These are phyloP conservation scores for Trichoderma atrobrunneum DNA, from an alignment of 2,329 filamentous ascomycete genomes.

Conservation along the genomic window DNA sequence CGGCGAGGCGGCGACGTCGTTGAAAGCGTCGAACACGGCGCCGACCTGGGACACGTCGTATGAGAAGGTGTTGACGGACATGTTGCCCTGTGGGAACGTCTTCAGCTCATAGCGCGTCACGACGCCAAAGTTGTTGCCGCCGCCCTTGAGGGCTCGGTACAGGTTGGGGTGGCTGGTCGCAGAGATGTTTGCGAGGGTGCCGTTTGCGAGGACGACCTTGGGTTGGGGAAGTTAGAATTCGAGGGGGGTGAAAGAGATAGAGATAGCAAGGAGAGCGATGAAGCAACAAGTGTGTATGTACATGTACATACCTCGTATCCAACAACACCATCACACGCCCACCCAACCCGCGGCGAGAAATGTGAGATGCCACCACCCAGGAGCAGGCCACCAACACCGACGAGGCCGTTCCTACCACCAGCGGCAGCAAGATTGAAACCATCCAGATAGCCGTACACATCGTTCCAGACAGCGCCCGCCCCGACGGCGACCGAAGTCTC, in stretches of 20 bases:
- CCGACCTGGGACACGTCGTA: constrained; percentile 26
- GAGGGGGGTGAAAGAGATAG: too few relatives aligned
- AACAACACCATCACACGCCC: constrained; percentile 17
- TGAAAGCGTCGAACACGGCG: constrained; percentile 24
- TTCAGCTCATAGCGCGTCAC: constrained; percentile 48
- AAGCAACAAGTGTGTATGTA: not conserved
- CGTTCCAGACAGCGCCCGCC: constrained; percentile 24
- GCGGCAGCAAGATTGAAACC: constrained; percentile 23
- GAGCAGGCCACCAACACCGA: constrained; percentile 26
- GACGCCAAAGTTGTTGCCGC: constrained; percentile 57
- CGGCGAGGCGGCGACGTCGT: constrained; percentile 21
- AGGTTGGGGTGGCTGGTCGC: constrained; percentile 46
- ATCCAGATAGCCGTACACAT: constrained; percentile 24
- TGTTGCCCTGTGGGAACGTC: constrained; percentile 35
- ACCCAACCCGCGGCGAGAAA: constrained; percentile 19
- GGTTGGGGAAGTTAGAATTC: not conserved
- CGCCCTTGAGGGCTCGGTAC: constrained; percentile 56
- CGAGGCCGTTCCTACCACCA: constrained; percentile 26
- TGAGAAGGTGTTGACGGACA: constrained; percentile 39
- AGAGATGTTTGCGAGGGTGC: constrained; percentile 42
- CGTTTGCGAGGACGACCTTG: constrained; percentile 44
- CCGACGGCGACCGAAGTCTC: constrained; percentile 21
- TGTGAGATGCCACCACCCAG: constrained; percentile 26
- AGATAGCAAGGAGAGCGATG: not conserved
- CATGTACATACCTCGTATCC: not conserved